These are phyloP conservation scores for Aspergillus awamori DNA, from an alignment of 2,329 filamentous ascomycete genomes.

Conservation along the genomic window DNA sequence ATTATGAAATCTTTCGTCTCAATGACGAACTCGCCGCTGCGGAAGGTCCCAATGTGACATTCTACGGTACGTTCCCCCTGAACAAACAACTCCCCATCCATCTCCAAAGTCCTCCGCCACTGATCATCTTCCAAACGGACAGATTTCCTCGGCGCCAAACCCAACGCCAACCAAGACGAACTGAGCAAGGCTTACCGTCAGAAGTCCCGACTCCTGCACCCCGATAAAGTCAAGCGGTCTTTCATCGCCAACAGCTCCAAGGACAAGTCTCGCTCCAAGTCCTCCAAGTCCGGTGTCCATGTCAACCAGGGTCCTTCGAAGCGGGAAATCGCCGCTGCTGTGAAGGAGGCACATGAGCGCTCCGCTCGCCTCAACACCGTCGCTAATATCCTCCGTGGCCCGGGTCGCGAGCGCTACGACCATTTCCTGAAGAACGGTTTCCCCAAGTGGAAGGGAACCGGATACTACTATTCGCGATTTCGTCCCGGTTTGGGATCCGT, in stretches of 20 bases:
- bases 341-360: conserved; percentile 79
- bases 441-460: conserved; percentile 93
- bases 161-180: conserved; percentile 77
- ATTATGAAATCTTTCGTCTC: conserved; percentile 97
- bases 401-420: conserved; percentile 84
- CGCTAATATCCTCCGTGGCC: conserved; percentile 79
- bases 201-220: conserved; percentile 79
- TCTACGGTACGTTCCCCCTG: conserved; percentile 65
- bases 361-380: conserved; percentile 85
- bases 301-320: conserved; percentile 72
- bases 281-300: conserved; percentile 63
- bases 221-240: conserved; percentile 90
- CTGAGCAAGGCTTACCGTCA: conserved; percentile 94
- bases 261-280: conserved; percentile 53
- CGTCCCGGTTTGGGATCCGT: conserved; percentile 87
- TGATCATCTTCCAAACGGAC: background rate
- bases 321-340: conserved; percentile 73
- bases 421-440: conserved; percentile 93
- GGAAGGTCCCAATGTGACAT: conserved; percentile 79
- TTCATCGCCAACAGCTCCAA: conserved; percentile 71
- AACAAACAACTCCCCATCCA: background rate
- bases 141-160: conserved; percentile 79
- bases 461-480: conserved; percentile 97
- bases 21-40: conserved; percentile 78
- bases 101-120: background rate